Conservation (phyloP, 768 basidiomycete species). For the Lactarius tabidus region DNA sequence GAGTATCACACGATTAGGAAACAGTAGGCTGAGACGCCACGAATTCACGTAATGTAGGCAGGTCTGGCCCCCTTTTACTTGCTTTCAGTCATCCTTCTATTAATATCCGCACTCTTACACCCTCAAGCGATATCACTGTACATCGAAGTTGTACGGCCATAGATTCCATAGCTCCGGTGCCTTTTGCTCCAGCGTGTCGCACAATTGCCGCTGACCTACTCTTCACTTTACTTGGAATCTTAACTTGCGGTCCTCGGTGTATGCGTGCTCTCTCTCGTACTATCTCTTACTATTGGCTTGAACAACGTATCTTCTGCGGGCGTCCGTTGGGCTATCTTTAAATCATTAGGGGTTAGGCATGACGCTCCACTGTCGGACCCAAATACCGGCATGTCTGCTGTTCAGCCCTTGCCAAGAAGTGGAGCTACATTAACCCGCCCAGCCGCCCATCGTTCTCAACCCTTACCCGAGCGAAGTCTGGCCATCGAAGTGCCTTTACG, state of each 20-base stretch:
- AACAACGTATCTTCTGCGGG: background rate
- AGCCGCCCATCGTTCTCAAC: background rate
- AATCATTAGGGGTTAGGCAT: constrained; percentile 1
- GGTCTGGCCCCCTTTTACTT: background rate
- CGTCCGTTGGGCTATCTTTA: background rate
- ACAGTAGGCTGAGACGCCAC: constrained; percentile 5
- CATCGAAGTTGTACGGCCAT: background rate
- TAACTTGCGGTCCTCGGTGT: background rate
- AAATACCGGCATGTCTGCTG: constrained; percentile 4
- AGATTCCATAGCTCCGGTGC: background rate
- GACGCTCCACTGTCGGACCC: background rate
- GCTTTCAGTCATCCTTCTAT: constrained; percentile 1
- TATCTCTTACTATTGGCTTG: background rate
- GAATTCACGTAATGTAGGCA: constrained; percentile 14
- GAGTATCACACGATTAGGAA: constrained; percentile 5
- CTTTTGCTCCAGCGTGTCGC: background rate
- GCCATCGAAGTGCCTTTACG: background rate
- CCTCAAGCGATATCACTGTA: constrained; percentile 17
- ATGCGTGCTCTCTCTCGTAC: background rate
- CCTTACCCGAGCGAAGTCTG: constrained; percentile 5
- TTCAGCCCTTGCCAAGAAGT: background rate
- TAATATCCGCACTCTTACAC: constrained; percentile 3
- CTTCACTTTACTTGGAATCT: background rate
- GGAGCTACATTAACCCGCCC: background rate
- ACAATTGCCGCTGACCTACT: constrained; percentile 6